Evolutionary conservation across 768 basidiomycete genomes (phyloP).

Genomic region (Tylopilus felleus): DNA sequence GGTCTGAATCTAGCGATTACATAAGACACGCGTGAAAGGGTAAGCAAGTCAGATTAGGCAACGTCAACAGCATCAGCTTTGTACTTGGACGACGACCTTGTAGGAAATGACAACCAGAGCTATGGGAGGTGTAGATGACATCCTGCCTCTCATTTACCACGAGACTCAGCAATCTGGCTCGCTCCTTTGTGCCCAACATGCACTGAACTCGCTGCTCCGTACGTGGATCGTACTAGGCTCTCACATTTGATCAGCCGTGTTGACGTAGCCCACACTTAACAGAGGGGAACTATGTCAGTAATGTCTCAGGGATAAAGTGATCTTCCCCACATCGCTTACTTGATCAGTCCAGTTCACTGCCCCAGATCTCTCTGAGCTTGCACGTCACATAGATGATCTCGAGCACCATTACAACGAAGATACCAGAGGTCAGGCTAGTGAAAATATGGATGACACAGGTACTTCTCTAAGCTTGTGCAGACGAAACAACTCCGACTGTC

Average conservation of each 20-base stretch:
- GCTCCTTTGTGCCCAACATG: constrained; percentile 86
- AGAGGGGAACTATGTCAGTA: constrained; percentile 51
- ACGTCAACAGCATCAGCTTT: constrained; percentile 3
- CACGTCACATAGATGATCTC: constrained; percentile 59
- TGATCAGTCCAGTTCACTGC: constrained; percentile 59
- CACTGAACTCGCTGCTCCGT: constrained; percentile 80
- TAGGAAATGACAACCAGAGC: constrained; percentile 5
- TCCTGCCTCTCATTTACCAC: constrained; percentile 65
- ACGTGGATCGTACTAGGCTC: constrained; percentile 33
- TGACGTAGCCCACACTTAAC: constrained; percentile 5
- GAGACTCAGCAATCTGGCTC: constrained; percentile 75
- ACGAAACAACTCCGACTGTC: not conserved
- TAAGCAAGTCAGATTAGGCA: constrained; percentile 21
- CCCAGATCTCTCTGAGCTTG: constrained; percentile 75
- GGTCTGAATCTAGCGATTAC: constrained; percentile 18
- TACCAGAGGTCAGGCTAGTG: constrained; percentile 44
- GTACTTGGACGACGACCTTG: constrained; percentile 12
- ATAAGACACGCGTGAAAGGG: constrained; percentile 34
- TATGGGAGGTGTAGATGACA: constrained; percentile 59
- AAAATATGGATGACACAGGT: constrained; percentile 95
- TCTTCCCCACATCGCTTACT: constrained; percentile 7
- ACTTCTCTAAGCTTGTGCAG: not conserved
- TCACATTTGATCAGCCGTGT: constrained; percentile 40
- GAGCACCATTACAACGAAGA: constrained; percentile 58
- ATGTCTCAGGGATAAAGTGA: not conserved